These are phyloP conservation scores for Cyamopsis tetragonoloba DNA, from an alignment of 306 rosid species.

Conservation along the genomic window DNA sequence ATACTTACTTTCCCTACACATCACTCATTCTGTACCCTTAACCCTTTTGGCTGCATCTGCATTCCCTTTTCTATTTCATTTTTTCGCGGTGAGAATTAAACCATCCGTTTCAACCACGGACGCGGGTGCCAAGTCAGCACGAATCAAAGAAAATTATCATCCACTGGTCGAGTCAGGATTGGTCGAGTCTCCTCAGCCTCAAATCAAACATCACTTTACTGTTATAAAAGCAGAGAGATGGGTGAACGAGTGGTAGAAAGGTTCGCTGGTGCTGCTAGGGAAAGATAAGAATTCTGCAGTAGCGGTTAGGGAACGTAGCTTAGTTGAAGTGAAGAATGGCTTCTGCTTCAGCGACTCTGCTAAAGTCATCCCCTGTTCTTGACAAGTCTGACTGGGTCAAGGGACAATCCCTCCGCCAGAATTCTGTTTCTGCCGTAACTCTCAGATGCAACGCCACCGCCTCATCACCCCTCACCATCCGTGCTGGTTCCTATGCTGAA, in stretches of 20 bases:
- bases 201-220: slow-evolving; percentile 54
- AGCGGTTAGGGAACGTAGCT: not conserved
- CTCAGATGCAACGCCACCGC: slow-evolving; percentile 56
- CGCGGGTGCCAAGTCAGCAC: slow-evolving; percentile 39
- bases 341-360: slow-evolving; percentile 77
- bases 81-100: slow-evolving; percentile 40
- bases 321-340: slow-evolving; percentile 23
- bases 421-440: slow-evolving; percentile 37
- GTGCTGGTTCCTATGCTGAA: slow-evolving; percentile 80
- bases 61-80: too few relatives aligned
- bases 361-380: slow-evolving; percentile 76
- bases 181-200: slow-evolving; percentile 59
- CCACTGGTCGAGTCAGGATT: slow-evolving; percentile 50
- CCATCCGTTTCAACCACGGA: slow-evolving; percentile 46
- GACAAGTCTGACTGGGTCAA: slow-evolving; percentile 92
- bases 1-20: slow-evolving; percentile 32
- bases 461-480: slow-evolving; percentile 52
- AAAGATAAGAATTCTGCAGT: slow-evolving; percentile 49
- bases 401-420: slow-evolving; percentile 72
- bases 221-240: slow-evolving; percentile 45
- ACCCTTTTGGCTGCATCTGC: too few relatives aligned
- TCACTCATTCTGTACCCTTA: slow-evolving; percentile 14
- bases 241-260: slow-evolving; percentile 59
- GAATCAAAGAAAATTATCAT: slow-evolving; percentile 48
- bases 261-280: slow-evolving; percentile 32